A percentile compares a stretch with the other conserved stretches of the same genome.
These are phyloP conservation scores for Naganishia sp. DNA, from an alignment of 1,284 basidiomycete species.

Conservation along the genomic window DNA sequence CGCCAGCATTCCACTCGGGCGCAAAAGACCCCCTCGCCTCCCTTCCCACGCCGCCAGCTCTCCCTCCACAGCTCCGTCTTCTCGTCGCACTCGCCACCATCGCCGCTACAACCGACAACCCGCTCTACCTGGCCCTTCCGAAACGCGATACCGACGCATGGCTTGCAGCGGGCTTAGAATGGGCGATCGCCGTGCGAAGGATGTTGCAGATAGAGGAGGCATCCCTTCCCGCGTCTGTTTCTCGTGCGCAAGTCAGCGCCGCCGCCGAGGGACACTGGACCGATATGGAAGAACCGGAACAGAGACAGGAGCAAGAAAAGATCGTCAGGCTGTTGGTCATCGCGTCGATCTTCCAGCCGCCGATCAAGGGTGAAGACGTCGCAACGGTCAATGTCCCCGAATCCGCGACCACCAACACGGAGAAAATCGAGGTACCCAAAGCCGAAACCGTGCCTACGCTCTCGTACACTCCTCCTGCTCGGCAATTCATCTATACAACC, in stretches of 20 bases:
- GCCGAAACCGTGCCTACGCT: constrained; percentile 36
- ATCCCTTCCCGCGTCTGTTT: constrained; percentile 42
- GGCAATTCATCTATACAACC: constrained; percentile 48
- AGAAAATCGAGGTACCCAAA: constrained; percentile 11
- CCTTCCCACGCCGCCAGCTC: constrained; percentile 35
- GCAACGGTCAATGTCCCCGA: constrained; percentile 6
- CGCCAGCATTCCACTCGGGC: background rate
- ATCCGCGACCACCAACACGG: background rate
- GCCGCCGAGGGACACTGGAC: constrained; percentile 39
- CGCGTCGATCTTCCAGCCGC: constrained; percentile 27
- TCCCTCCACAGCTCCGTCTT: constrained; percentile 40
- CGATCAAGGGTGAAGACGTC: constrained; percentile 38
- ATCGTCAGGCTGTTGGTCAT: constrained; percentile 22
- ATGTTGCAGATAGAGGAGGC: constrained; percentile 43
- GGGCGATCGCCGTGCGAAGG: constrained; percentile 45
- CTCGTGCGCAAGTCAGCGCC: constrained; percentile 37
- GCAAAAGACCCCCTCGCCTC: constrained; percentile 12
- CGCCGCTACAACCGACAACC: constrained; percentile 38
- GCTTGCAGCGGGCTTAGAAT: constrained; percentile 36
- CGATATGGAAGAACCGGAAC: constrained; percentile 41
- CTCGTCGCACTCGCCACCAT: constrained; percentile 45
- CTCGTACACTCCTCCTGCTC: constrained; percentile 51
- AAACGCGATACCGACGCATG: constrained; percentile 30
- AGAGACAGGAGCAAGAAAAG: constrained; percentile 36
- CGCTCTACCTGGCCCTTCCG: constrained; percentile 30